Evolutionary conservation across 192 early-diverging fungal species (phyloP).

Genomic region (Podila epigama): DNA sequence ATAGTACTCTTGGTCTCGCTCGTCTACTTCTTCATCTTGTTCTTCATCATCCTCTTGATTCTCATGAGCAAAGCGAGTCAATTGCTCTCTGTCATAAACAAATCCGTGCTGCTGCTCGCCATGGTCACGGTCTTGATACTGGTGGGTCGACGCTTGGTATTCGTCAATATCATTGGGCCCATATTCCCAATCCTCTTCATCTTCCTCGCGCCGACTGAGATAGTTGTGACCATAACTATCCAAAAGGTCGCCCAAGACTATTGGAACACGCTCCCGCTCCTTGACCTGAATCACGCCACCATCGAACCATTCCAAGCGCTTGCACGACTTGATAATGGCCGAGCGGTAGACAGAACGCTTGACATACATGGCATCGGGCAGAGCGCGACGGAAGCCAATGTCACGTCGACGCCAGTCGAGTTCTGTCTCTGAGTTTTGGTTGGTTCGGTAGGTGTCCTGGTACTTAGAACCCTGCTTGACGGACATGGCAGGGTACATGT

Average conservation of each 20-base stretch:
- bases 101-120: constrained; percentile 1
- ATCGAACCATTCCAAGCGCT: constrained; percentile 41
- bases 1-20: background rate
- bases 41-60: constrained; percentile 5
- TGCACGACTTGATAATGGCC: constrained; percentile 40
- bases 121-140: background rate
- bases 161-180: constrained; percentile 4
- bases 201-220: constrained; percentile 28
- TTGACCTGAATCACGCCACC: constrained; percentile 28
- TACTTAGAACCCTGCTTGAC: constrained; percentile 43
- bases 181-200: constrained; percentile 33
- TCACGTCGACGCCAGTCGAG: constrained; percentile 44
- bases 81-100: background rate
- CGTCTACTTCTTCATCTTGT: constrained; percentile 2
- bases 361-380: constrained; percentile 37
- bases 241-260: constrained; percentile 20
- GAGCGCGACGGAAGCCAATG: constrained; percentile 32
- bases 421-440: constrained; percentile 38
- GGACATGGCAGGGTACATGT: constrained; percentile 51
- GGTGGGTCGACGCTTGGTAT: too few species aligned
- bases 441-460: constrained; percentile 43
- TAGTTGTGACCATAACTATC: constrained; percentile 36
- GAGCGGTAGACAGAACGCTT: constrained; percentile 43
- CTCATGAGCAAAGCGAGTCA: constrained; percentile 5
- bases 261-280: constrained; percentile 34